Base-by-base conservation (phyloP, 1,284 basidiomycete species). In the Irpex lacteus region DNA sequence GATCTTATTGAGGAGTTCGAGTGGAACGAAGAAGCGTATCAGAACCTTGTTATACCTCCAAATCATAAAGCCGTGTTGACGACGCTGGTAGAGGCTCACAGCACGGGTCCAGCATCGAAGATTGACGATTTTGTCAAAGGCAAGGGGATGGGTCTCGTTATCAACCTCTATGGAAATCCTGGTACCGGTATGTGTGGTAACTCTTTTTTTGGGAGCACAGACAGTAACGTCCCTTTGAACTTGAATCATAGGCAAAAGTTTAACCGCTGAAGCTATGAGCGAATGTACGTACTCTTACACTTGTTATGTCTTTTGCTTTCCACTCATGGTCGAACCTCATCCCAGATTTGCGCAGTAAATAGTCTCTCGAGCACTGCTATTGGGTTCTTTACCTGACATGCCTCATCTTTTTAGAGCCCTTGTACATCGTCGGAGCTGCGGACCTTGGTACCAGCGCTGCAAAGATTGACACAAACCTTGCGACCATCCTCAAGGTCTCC, bases 71-170 rank as follows among this genome's bases (percentile, higher is more conserved):
- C 77, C 8, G 78, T 87, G 3, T 77, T 88, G 7, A 81, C 81
- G 58, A 84, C 85, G 0, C 79, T 87, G 2, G 81, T 87, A 11
- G 84, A 86, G 67, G 81, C 83, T 0, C 85, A 88, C 67, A 81
- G 80, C 69, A 75, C 76, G 2, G 80, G 81, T 52, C 65, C 80
- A 2, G 79, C 80, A 4, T 63, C 67, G 13, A 69, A 72, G 61
- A 85, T 87, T 64, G 85, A 87, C 65, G 85, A 87, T 69, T 87
- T 88, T 67, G 83, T 87, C 66, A 78, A 82, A 68, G 86, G 85
- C 36, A 88, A 88, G 69, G 86, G 86, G 0, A 80, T 84, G 19
- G 86, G 85, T 2, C 78, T 88, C 18, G 83, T 88, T 34, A 77
- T 87, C 68, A 86, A 86, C 65, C 75, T 88, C 2, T 87, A 83